Conservation (phyloP, 345 rosid species). For the Eucalyptus victrix region DNA sequence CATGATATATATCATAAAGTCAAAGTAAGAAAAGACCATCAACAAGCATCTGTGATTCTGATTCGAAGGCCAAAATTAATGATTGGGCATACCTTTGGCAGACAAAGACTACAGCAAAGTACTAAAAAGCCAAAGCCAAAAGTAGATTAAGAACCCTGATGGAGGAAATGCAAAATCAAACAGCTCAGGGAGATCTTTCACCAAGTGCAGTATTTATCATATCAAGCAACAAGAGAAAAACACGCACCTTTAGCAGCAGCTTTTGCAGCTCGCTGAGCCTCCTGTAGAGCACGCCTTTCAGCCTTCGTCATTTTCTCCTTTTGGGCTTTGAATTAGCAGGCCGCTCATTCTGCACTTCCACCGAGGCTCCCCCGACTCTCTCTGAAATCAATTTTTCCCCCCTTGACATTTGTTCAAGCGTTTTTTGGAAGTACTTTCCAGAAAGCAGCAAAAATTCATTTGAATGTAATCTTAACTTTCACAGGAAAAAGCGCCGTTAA, state of each 20-base stretch:
- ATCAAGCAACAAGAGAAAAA: background rate
- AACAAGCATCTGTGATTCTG: background rate
- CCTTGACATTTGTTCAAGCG: background rate
- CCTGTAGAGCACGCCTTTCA: conserved; percentile 89
- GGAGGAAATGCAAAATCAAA: background rate
- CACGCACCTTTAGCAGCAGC: conserved; percentile 77
- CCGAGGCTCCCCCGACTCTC: conserved; percentile 27
- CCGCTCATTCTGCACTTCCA: conserved; percentile 38
- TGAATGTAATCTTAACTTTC: background rate
- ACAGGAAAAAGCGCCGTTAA: background rate
- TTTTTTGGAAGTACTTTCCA: background rate
- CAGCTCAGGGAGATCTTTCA: background rate
- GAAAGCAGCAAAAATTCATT: background rate
- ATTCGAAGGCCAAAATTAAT: background rate
- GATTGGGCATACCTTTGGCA: background rate
- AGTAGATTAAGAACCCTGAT: background rate
- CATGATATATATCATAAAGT: background rate
- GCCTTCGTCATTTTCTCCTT: conserved; percentile 88
- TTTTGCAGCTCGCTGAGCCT: conserved; percentile 90
- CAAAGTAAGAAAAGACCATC: background rate
- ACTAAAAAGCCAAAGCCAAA: background rate
- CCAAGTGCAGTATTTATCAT: background rate
- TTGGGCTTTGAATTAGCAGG: conserved; percentile 38
- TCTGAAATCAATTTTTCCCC: conserved; percentile 18
- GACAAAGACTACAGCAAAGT: background rate